These are phyloP conservation scores for Termitomyces sp. DNA, from an alignment of 768 basidiomycete genomes.

Conservation along the genomic window DNA sequence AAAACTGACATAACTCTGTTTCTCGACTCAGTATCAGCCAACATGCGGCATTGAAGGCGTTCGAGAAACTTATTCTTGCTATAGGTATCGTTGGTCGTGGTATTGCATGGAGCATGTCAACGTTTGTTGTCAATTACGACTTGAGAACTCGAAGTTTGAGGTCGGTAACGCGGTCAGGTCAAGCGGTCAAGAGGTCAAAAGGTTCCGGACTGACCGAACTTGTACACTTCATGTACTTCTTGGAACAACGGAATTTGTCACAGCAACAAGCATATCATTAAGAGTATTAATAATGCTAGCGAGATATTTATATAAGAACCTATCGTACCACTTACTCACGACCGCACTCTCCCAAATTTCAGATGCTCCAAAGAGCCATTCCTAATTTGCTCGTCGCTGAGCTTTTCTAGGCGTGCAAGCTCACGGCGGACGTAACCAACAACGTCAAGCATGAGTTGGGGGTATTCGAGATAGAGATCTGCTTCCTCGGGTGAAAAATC, in stretches of 20 bases:
- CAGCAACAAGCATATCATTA: too few species aligned
- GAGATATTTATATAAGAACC: too few species aligned
- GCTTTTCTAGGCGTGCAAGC: conserved; percentile 58
- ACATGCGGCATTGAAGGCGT: conserved; percentile 98
- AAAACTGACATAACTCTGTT: conserved; percentile 5
- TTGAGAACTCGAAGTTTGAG: too few species aligned
- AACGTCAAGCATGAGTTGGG: conserved; percentile 68
- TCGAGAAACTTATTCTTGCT: conserved; percentile 98
- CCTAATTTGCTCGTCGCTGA: conserved; percentile 43
- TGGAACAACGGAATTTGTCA: too few species aligned
- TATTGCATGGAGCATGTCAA: conserved; percentile 99
- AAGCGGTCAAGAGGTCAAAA: too few species aligned
- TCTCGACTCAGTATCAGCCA: conserved; percentile 68
- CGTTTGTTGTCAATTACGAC: conserved; percentile 99
- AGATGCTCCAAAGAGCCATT: conserved; percentile 32
- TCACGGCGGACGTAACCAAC: conserved; percentile 73
- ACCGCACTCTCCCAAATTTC: conserved; percentile 34
- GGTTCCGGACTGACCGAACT: too few species aligned
- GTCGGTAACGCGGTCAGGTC: too few species aligned
- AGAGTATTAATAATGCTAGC: too few species aligned
- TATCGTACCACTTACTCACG: neutral
- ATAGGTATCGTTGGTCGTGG: conserved; percentile 99
- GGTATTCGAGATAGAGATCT: conserved; percentile 71
- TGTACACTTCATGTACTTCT: too few species aligned
- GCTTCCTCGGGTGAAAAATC: conserved; percentile 60